These are phyloP conservation scores for Ogataea saltuana DNA, from an alignment of 805 yeast genomes.

Conservation along the genomic window DNA sequence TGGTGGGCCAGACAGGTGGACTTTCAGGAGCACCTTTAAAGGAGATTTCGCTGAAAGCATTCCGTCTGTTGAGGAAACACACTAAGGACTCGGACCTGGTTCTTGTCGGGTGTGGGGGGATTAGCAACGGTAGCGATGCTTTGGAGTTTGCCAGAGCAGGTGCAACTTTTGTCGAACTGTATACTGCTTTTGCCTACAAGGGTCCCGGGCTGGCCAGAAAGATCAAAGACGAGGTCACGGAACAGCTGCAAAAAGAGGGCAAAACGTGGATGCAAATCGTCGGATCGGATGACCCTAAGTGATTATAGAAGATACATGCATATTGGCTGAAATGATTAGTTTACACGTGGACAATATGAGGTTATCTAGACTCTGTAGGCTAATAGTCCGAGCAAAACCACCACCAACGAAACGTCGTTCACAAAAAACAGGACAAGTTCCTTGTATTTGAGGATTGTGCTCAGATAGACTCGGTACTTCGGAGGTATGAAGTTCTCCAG, in stretches of 20 bases:
- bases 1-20: constrained; percentile 74
- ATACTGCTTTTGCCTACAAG: constrained; percentile 87
- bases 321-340: no score
- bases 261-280: constrained; percentile 82
- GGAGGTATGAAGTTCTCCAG: constrained; percentile 28
- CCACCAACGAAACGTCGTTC: constrained; percentile 31
- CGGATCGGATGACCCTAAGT: constrained; percentile 54
- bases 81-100: constrained; percentile 74
- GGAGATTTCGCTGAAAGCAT: constrained; percentile 71
- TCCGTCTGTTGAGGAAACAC: constrained; percentile 68
- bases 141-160: constrained; percentile 92
- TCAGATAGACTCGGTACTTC: constrained; percentile 15
- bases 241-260: constrained; percentile 67
- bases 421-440: constrained; percentile 28
- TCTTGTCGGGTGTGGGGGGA: constrained; percentile 93
- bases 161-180: constrained; percentile 83
- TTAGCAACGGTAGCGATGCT: constrained; percentile 83
- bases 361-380: constrained; percentile 13
- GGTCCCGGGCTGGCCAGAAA: constrained; percentile 82
- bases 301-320: background rate
- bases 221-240: constrained; percentile 58
- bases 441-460: constrained; percentile 26
- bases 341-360: background rate
- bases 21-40: constrained; percentile 91
- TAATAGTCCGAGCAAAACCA: constrained; percentile 28